Evolutionary conservation across 75 land plant species (phyloP).

Genomic region (Picea glauca): DNA sequence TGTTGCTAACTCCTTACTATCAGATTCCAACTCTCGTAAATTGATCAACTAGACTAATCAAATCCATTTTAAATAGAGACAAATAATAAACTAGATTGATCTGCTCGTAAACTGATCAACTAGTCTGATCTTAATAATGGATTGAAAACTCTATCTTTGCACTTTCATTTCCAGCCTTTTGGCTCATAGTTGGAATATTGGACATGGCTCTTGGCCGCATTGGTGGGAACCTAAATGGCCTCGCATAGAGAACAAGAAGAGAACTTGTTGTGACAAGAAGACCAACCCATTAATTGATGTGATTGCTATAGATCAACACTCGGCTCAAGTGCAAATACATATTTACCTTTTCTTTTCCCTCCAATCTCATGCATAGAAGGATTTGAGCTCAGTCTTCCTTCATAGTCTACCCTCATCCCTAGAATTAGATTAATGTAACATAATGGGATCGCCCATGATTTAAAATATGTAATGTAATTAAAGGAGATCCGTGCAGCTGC

Average conservation of each 20-base stretch:
- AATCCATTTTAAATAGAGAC: too few relatives aligned
- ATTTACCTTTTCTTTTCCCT: neutral
- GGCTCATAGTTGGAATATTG: conserved; percentile 49
- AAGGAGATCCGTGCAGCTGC: neutral
- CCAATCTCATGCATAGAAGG: too few relatives aligned
- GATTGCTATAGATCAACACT: neutral
- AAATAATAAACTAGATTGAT: too few relatives aligned
- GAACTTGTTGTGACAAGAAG: conserved; percentile 43
- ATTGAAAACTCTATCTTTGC: conserved; percentile 31
- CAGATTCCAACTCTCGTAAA: too few relatives aligned
- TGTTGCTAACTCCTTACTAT: too few relatives aligned
- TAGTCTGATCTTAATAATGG: conserved; percentile 8
- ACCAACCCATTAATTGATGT: neutral
- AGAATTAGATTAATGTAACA: neutral
- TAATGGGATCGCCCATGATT: neutral
- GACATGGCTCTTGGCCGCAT: neutral
- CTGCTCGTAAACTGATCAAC: too few relatives aligned
- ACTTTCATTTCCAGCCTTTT: conserved; percentile 65
- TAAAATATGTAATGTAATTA: neutral
- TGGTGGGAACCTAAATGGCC: conserved; percentile 40
- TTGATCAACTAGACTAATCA: too few relatives aligned
- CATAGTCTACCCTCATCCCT: too few relatives aligned
- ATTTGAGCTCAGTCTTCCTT: neutral
- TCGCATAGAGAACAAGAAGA: conserved; percentile 39
- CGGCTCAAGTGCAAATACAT: neutral